Percentiles rank a stretch among this genome's conserved stretches.
Evolutionary conservation across 352 stramenopile genomes (phyloP).

Genomic region (Phytophthora pluvialis): DNA sequence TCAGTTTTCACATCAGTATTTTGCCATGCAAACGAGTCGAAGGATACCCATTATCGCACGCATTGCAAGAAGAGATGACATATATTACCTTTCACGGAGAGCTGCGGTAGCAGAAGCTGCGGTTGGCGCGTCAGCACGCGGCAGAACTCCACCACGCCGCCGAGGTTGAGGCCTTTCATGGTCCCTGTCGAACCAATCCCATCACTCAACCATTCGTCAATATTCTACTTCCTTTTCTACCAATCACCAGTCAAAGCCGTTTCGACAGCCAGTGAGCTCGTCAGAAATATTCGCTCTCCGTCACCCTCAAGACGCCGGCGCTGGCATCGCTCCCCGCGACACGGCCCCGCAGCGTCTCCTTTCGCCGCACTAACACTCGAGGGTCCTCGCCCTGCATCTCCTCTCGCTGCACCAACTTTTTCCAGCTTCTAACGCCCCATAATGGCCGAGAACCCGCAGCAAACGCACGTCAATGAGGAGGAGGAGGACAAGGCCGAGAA

Average conservation of each 20-base stretch:
- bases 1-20: conserved; percentile 8
- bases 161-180: conserved; percentile 82
- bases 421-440: neutral
- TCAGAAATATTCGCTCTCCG: conserved; percentile 36
- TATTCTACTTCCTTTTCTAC: neutral
- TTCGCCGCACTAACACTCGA: no score
- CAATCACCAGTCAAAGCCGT: neutral
- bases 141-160: conserved; percentile 83
- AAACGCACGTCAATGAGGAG: conserved; percentile 35
- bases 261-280: conserved; percentile 30
- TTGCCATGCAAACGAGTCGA: conserved; percentile 3
- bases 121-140: conserved; percentile 72
- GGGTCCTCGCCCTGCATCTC: neutral
- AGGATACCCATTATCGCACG: neutral
- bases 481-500: conserved; percentile 58
- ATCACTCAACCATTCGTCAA: conserved; percentile 26
- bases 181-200: conserved; percentile 20
- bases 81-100: conserved; percentile 73
- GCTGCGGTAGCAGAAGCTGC: conserved; percentile 80
- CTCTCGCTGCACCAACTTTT: neutral
- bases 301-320: conserved; percentile 11
- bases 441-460: conserved; percentile 40
- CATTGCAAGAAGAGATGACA: conserved; percentile 4
- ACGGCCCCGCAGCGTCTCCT: neutral
- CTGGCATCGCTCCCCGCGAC: neutral